A percentile compares a stretch with the other conserved stretches of the same genome.
These are phyloP conservation scores for Bassia scoparia DNA, from an alignment of 148 eudicot species.

Conservation along the genomic window DNA sequence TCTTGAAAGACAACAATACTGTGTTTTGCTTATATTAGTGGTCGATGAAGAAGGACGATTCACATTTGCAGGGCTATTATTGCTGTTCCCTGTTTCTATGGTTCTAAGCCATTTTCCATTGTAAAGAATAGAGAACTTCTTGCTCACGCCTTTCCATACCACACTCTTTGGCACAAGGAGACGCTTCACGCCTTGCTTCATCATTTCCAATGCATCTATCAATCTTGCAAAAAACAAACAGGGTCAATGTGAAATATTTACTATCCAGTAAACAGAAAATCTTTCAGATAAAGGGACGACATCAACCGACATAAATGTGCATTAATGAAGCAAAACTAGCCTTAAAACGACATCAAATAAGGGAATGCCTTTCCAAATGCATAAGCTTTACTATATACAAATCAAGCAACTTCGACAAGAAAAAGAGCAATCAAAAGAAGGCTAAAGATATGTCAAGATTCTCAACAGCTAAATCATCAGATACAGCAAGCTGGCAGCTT, in stretches of 20 bases:
- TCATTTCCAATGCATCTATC: conserved; percentile 94
- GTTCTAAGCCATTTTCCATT: conserved; percentile 87
- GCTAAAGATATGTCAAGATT: neutral
- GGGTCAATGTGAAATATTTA: neutral
- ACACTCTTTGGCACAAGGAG: conserved; percentile 77
- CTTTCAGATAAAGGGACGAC: neutral
- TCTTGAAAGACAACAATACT: conserved; percentile 83
- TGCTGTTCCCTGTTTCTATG: conserved; percentile 31
- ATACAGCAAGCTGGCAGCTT: neutral
- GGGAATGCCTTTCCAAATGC: neutral
- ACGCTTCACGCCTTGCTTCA: conserved; percentile 94
- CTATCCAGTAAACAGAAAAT: conserved; percentile 7
- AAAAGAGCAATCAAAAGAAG: neutral
- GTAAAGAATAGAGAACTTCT: conserved; percentile 76
- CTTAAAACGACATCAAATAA: neutral
- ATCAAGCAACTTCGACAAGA: neutral
- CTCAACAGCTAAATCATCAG: neutral
- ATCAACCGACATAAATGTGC: neutral
- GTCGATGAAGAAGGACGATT: conserved; percentile 61
- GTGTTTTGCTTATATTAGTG: conserved; percentile 32
- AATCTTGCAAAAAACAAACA: conserved; percentile 41
- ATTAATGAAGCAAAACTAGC: neutral
- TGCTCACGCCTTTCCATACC: conserved; percentile 87
- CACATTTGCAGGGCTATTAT: conserved; percentile 23
- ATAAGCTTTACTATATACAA: neutral